Percentiles rank a stretch among this genome's conserved stretches.
Conservation (phyloP, 2,329 filamentous ascomycete genomes). For the Diaporthe batatas region DNA sequence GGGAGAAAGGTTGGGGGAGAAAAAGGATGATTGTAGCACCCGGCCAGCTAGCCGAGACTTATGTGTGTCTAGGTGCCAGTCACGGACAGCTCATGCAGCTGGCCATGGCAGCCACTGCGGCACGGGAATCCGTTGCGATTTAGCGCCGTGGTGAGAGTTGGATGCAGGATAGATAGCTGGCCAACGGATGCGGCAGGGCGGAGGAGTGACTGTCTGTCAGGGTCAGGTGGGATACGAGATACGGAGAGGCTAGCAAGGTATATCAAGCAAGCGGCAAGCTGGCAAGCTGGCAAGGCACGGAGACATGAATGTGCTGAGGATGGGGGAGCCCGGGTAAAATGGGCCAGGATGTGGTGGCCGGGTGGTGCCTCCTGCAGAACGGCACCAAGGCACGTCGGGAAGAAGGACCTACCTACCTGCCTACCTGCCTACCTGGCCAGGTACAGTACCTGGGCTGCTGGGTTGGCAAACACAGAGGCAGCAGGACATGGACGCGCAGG, state of each 20-base stretch:
- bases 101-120: slow-evolving; percentile 42
- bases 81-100: slow-evolving; percentile 39
- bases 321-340: neutral
- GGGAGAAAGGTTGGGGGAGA: slow-evolving; percentile 43
- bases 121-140: slow-evolving; percentile 34
- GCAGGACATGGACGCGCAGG: too few relatives aligned
- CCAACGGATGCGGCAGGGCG: slow-evolving; percentile 28
- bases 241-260: slow-evolving; percentile 31
- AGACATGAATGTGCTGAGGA: slow-evolving; percentile 12
- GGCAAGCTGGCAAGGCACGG: too few relatives aligned
- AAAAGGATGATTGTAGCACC: slow-evolving; percentile 41
- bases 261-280: too few relatives aligned
- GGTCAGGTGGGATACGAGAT: slow-evolving; percentile 31
- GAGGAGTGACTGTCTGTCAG: too few relatives aligned
- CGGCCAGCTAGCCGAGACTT: slow-evolving; percentile 33
- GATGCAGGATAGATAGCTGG: slow-evolving; percentile 27
- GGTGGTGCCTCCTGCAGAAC: slow-evolving; percentile 12
- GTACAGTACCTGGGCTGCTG: too few relatives aligned
- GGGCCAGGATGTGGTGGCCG: slow-evolving; percentile 20
- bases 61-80: slow-evolving; percentile 37
- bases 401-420: too few relatives aligned
- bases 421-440: too few relatives aligned
- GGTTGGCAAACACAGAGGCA: too few relatives aligned
- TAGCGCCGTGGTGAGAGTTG: slow-evolving; percentile 38
- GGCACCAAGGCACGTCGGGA: neutral